phyloP scores from a whole-genome alignment of 257 asterid genomes.

The Salvia splendens region DNA sequence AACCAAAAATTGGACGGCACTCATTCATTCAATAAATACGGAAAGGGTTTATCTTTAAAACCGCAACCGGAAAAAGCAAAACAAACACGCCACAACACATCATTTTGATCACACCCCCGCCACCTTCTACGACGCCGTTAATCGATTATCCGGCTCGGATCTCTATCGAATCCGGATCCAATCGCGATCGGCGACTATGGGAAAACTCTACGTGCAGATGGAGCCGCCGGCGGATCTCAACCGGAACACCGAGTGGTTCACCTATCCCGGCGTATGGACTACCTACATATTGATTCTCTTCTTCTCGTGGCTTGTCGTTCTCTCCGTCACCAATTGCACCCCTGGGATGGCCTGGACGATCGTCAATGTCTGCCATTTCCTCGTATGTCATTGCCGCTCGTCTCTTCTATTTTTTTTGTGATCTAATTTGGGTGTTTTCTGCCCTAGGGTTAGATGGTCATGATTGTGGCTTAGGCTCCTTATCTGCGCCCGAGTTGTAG shows the following conservation, averaged over 20 bases:
- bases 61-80: not conserved
- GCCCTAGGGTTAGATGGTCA: conserved; percentile 8
- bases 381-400: conserved; percentile 39
- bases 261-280: conserved; percentile 97
- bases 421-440: conserved; percentile 14
- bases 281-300: conserved; percentile 78
- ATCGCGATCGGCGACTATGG: conserved; percentile 43
- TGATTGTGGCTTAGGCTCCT: conserved; percentile 15
- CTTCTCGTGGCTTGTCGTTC: conserved; percentile 82
- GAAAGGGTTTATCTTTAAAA: conserved; percentile 16
- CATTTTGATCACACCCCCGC: conserved; percentile 28
- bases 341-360: conserved; percentile 97
- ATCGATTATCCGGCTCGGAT: conserved; percentile 24
- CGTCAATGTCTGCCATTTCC: conserved; percentile 77
- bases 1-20: not conserved
- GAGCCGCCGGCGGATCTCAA: conserved; percentile 87
- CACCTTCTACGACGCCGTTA: not conserved
- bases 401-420: not conserved
- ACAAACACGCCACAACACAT: conserved; percentile 30
- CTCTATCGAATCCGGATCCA: conserved; percentile 13
- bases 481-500: conserved; percentile 1
- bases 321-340: conserved; percentile 74
- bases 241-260: conserved; percentile 95
- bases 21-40: not conserved
- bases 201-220: conserved; percentile 77